A percentile compares a stretch with the other conserved stretches of the same genome.
These are phyloP conservation scores for Claviceps sp. DNA, from an alignment of 2,329 filamentous ascomycete genomes.

Conservation along the genomic window DNA sequence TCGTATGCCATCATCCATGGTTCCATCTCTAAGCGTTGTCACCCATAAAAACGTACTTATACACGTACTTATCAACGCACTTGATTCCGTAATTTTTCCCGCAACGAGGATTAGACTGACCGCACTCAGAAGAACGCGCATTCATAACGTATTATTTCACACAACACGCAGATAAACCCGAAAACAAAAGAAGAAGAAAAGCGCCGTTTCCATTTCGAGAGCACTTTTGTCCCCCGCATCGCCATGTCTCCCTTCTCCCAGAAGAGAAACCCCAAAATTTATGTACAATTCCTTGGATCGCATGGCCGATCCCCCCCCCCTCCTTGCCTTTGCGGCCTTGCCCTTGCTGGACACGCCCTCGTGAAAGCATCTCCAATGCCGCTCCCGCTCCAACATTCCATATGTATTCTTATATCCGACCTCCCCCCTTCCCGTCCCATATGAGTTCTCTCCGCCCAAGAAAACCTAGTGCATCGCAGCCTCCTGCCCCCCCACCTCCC, in stretches of 20 bases:
- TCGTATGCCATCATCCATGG: too few relatives aligned
- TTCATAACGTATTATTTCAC: neutral
- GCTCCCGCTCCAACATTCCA: too few relatives aligned
- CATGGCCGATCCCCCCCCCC: neutral
- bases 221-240: too few relatives aligned
- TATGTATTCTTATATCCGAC: neutral
- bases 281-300: neutral
- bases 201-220: neutral
- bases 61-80: too few relatives aligned
- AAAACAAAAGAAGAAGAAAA: neutral
- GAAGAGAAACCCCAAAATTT: neutral
- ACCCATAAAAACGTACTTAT: too few relatives aligned
- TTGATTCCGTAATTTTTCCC: too few relatives aligned
- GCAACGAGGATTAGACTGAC: too few relatives aligned
- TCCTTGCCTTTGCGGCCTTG: conserved; percentile 13
- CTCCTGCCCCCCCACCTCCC: conserved; percentile 1
- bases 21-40: too few relatives aligned
- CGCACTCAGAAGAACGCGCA: too few relatives aligned
- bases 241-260: neutral
- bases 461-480: neutral
- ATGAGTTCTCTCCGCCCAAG: too few relatives aligned
- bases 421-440: neutral
- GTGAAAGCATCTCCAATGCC: too few relatives aligned
- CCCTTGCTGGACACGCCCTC: conserved; percentile 10
- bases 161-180: too few relatives aligned